A percentile compares a stretch with the other conserved stretches of the same genome.
phyloP scores from a whole-genome alignment of 306 rosid genomes.

The Begonia fuchsioides region DNA sequence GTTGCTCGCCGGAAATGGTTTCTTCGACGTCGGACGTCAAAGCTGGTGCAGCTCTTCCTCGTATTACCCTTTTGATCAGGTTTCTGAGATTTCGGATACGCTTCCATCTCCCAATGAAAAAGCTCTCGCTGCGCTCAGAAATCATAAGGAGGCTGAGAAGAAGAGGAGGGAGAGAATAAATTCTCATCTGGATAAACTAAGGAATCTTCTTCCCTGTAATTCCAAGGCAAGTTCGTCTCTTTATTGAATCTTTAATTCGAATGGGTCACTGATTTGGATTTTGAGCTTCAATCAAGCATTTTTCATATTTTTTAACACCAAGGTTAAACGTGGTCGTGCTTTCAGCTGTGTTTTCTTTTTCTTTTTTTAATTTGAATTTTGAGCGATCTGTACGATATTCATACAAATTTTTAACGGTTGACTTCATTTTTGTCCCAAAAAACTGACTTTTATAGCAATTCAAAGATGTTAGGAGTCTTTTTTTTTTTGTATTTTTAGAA shows the following conservation, averaged over 20 bases:
- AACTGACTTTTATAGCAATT: too few species aligned
- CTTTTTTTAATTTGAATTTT: too few species aligned
- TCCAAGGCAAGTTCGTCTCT: slow-evolving; percentile 43
- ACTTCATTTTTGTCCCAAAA: too few species aligned
- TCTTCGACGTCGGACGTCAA: slow-evolving; percentile 24
- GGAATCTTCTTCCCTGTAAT: slow-evolving; percentile 95
- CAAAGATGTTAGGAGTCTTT: too few species aligned
- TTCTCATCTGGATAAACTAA: slow-evolving; percentile 79
- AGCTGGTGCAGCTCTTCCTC: slow-evolving; percentile 54
- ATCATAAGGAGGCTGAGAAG: slow-evolving; percentile 96
- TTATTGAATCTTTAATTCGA: neutral
- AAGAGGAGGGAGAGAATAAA: slow-evolving; percentile 79
- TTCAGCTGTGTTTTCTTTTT: too few species aligned
- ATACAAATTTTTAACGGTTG: too few species aligned
- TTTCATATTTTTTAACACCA: too few species aligned
- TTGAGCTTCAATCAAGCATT: too few species aligned
- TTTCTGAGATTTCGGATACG: slow-evolving; percentile 22
- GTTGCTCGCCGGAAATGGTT: slow-evolving; percentile 27
- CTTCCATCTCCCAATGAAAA: slow-evolving; percentile 38
- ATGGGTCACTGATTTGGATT: too few species aligned
- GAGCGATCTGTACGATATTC: too few species aligned
- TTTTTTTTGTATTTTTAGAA: too few species aligned
- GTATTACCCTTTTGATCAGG: slow-evolving; percentile 34
- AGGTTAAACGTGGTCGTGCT: too few species aligned
- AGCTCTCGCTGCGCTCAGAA: slow-evolving; percentile 74